Conservation (phyloP, 2,329 filamentous ascomycete species). For the Colletotrichum cereale region DNA sequence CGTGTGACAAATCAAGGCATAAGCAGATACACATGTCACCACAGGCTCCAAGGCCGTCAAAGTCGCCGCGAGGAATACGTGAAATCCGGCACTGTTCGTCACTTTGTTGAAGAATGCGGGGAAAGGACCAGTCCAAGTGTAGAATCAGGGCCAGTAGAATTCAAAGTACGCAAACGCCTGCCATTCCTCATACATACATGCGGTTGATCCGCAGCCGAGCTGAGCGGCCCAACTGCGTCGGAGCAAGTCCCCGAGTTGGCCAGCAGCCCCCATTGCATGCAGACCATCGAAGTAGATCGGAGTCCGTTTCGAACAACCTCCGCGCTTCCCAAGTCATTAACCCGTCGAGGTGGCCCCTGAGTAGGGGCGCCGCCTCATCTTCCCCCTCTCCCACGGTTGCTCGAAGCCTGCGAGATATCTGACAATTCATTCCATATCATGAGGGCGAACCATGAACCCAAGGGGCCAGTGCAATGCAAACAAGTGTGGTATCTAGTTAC, state of each 20-base stretch:
- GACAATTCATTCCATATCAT: slow-evolving; percentile 40
- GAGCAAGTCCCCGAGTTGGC: slow-evolving; percentile 21
- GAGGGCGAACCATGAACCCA: slow-evolving; percentile 41
- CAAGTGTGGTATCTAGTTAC: slow-evolving; percentile 47
- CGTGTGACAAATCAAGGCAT: slow-evolving; percentile 2
- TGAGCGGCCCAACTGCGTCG: slow-evolving; percentile 20
- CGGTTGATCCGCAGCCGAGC: slow-evolving; percentile 43
- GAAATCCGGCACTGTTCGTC: background rate
- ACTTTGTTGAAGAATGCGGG: background rate
- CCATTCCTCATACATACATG: slow-evolving; percentile 43
- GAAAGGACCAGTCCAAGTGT: background rate
- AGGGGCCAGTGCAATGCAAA: slow-evolving; percentile 43
- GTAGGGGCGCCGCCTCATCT: slow-evolving; percentile 22
- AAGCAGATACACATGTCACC: background rate
- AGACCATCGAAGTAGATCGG: slow-evolving; percentile 34
- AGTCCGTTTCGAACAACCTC: slow-evolving; percentile 49
- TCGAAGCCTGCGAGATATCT: slow-evolving; percentile 40
- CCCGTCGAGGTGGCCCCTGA: slow-evolving; percentile 27
- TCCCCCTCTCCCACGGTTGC: slow-evolving; percentile 35
- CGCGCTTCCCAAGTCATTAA: slow-evolving; percentile 43
- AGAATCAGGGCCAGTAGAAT: slow-evolving; percentile 38
- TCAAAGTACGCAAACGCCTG: slow-evolving; percentile 42
- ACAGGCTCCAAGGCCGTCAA: background rate
- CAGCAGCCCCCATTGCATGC: slow-evolving; percentile 21
- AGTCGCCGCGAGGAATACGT: background rate